These are phyloP conservation scores for Mucor ambiguus DNA, from an alignment of 371 early-diverging fungal species.

Conservation along the genomic window DNA sequence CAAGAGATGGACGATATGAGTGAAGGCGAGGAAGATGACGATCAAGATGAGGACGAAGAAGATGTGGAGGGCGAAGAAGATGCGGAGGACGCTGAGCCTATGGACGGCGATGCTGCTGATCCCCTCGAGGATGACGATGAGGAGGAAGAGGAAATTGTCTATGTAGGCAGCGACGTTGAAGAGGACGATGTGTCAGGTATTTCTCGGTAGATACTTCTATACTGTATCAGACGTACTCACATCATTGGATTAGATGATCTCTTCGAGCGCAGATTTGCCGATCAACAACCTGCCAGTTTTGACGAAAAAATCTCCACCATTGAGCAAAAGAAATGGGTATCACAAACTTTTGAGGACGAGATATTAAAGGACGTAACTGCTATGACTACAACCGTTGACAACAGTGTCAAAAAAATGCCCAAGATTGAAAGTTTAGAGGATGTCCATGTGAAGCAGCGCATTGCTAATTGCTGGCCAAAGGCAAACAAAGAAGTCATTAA, in stretches of 20 bases:
- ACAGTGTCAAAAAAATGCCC: constrained; percentile 28
- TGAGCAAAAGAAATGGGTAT: constrained; percentile 53
- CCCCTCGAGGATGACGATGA: constrained; percentile 27
- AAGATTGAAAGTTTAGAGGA: constrained; percentile 32
- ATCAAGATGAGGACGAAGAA: constrained; percentile 18
- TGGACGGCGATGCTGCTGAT: constrained; percentile 40
- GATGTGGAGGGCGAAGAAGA: constrained; percentile 16
- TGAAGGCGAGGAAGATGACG: constrained; percentile 21
- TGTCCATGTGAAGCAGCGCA: constrained; percentile 33
- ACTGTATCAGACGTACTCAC: not conserved
- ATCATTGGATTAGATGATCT: constrained; percentile 21
- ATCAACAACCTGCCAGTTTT: constrained; percentile 46
- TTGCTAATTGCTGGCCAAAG: constrained; percentile 41
- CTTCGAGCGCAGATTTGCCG: constrained; percentile 48
- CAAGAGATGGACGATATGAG: constrained; percentile 32
- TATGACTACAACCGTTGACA: constrained; percentile 35
- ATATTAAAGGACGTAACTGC: constrained; percentile 46
- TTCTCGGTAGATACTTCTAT: not conserved
- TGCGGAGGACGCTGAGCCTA: constrained; percentile 21
- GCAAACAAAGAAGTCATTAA: constrained; percentile 28
- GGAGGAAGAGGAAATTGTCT: constrained; percentile 32
- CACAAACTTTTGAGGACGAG: constrained; percentile 47
- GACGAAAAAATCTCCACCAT: constrained; percentile 49
- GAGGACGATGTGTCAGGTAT: constrained; percentile 30
- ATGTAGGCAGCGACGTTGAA: constrained; percentile 45